Percentiles rank a stretch among this genome's conserved stretches.
phyloP scores from a whole-genome alignment of 2,329 filamentous ascomycete species.

The Balansia obtecta region DNA sequence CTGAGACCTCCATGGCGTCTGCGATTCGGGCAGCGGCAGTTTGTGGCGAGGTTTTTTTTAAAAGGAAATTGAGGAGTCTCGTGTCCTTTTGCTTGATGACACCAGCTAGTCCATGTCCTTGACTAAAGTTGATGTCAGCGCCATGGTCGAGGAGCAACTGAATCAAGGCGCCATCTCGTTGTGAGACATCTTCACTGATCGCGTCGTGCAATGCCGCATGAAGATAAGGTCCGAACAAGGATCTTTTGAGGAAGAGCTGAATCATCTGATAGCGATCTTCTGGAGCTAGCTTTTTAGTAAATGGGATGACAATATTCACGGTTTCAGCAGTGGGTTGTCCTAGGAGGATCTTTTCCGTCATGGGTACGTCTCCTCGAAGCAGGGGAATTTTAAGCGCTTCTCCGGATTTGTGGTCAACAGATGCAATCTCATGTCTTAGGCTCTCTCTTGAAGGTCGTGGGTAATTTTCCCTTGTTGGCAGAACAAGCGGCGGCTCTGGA shows the following conservation, averaged over 20 bases:
- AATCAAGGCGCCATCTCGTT: conserved; percentile 39
- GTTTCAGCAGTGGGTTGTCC: conserved; percentile 34
- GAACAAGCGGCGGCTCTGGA: conserved; percentile 13
- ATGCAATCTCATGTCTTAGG: conserved; percentile 32
- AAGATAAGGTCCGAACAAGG: conserved; percentile 33
- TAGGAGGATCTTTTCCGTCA: conserved; percentile 33
- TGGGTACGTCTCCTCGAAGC: conserved; percentile 28
- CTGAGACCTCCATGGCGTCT: conserved; percentile 32
- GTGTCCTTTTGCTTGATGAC: conserved; percentile 37
- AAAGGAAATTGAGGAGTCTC: conserved; percentile 29
- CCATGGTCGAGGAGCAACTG: conserved; percentile 37
- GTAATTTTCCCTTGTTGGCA: conserved; percentile 9
- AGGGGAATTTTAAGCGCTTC: conserved; percentile 38
- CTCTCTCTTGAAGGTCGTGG: conserved; percentile 18
- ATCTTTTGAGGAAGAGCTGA: conserved; percentile 35
- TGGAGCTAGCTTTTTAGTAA: conserved; percentile 29
- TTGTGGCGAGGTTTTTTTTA: conserved; percentile 33
- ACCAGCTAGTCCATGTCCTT: conserved; percentile 34
- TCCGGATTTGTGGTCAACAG: conserved; percentile 38
- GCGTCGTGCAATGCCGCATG: conserved; percentile 38
- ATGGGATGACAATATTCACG: conserved; percentile 35
- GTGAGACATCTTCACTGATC: conserved; percentile 33
- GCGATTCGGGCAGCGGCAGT: conserved; percentile 35
- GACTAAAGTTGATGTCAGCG: conserved; percentile 41
- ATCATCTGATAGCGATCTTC: conserved; percentile 34